Conservation (phyloP, 768 basidiomycete genomes). For the Cystofilobasidium ferigula region DNA sequence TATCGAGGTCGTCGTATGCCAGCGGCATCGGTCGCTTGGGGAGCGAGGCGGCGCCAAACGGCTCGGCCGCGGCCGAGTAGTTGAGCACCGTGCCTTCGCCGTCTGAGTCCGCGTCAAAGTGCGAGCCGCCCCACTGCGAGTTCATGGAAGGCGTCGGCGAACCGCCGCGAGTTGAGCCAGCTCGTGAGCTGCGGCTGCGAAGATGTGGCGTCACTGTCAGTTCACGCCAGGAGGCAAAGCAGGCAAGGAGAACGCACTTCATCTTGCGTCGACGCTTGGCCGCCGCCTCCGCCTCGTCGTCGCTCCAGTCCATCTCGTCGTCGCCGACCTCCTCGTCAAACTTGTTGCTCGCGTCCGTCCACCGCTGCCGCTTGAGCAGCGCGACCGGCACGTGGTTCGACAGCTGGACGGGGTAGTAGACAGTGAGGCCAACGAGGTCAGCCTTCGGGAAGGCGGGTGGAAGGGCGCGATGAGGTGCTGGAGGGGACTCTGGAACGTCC, state of each 20-base stretch:
- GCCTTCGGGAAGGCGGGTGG: not conserved
- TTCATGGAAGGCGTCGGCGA: constrained; percentile 15
- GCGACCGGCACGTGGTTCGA: constrained; percentile 15
- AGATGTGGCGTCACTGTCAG: not conserved
- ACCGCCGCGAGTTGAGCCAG: constrained; percentile 6
- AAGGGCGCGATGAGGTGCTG: not conserved
- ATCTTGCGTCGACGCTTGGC: constrained; percentile 21
- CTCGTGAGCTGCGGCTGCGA: constrained; percentile 7
- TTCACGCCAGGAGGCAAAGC: not conserved
- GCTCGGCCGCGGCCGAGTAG: constrained; percentile 11
- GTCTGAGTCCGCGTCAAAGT: constrained; percentile 22
- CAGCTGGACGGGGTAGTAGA: constrained; percentile 11
- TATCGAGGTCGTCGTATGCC: constrained; percentile 20
- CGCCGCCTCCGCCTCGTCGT: constrained; percentile 21
- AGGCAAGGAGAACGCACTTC: constrained; percentile 1
- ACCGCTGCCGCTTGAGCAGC: constrained; percentile 15
- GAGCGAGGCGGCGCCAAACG: not conserved
- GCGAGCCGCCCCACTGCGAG: constrained; percentile 7
- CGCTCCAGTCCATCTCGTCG: constrained; percentile 25
- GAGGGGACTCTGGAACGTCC: not conserved
- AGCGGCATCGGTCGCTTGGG: constrained; percentile 14
- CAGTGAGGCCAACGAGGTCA: constrained; percentile 12
- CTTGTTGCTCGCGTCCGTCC: constrained; percentile 25
- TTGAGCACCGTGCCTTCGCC: constrained; percentile 18
- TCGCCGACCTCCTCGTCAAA: constrained; percentile 23